phyloP scores from a whole-genome alignment of 2,329 filamentous ascomycete genomes.

The Fusarium subglutinans region DNA sequence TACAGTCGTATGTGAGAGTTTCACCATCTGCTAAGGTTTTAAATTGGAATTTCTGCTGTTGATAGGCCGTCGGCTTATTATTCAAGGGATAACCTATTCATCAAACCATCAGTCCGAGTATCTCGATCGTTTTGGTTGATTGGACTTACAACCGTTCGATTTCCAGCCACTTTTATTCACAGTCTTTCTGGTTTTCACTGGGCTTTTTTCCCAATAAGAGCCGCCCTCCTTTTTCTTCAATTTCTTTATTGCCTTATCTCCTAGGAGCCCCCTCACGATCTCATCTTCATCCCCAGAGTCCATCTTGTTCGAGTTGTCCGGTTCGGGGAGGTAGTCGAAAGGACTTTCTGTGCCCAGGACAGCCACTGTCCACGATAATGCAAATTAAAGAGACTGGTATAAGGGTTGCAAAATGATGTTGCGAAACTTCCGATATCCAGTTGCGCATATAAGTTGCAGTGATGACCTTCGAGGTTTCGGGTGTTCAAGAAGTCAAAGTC shows the following conservation, averaged over 20 bases:
- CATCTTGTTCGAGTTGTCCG: neutral
- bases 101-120: accelerated
- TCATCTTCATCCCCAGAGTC: too few species aligned
- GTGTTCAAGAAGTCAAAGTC: neutral
- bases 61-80: neutral
- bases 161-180: accelerated
- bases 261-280: too few species aligned
- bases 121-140: neutral
- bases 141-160: neutral
- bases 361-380: too few species aligned
- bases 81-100: neutral
- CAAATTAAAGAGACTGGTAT: neutral
- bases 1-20: neutral
- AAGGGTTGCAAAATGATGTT: neutral
- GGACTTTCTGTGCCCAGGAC: neutral
- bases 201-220: too few species aligned
- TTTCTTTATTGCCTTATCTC: too few species aligned
- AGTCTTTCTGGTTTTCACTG: too few species aligned
- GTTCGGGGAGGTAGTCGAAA: neutral
- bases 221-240: too few species aligned
- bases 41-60: neutral
- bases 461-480: neutral
- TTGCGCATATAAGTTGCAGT: neutral
- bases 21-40: accelerated
- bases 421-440: too few species aligned